phyloP scores from a whole-genome alignment of 257 asterid species.

The Cinchona pubescens region DNA sequence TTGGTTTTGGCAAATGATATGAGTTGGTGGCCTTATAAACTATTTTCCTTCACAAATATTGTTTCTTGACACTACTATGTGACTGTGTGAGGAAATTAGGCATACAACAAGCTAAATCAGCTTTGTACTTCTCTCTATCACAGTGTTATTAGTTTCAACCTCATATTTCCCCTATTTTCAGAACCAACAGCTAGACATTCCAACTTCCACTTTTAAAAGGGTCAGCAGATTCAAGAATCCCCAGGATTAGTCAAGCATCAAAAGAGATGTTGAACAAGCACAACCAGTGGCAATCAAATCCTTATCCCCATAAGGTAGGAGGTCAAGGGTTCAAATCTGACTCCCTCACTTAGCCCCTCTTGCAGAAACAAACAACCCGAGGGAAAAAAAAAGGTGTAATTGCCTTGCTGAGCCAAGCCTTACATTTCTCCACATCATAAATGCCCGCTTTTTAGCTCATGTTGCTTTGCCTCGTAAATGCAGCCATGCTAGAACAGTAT shows the following conservation, averaged over 20 bases:
- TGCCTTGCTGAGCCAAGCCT: too few species aligned
- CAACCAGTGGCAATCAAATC: not conserved
- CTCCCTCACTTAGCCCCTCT: not conserved
- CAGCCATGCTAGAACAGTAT: conserved; percentile 48
- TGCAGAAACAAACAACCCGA: not conserved
- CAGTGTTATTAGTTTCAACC: not conserved
- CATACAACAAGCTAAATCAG: too few species aligned
- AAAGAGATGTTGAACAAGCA: too few species aligned
- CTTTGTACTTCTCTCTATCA: too few species aligned
- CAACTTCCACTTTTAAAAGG: too few species aligned
- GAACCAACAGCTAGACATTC: not conserved
- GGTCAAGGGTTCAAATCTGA: not conserved
- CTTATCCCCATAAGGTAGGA: not conserved
- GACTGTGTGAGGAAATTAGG: too few species aligned
- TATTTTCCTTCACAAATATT: too few species aligned
- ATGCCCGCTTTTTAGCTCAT: not conserved
- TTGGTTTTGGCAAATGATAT: too few species aligned
- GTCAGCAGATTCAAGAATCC: not conserved
- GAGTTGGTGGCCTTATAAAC: too few species aligned
- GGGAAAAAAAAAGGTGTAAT: too few species aligned
- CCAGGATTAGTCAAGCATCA: not conserved
- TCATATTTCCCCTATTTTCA: not conserved
- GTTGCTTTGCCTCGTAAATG: not conserved
- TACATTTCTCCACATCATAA: not conserved
- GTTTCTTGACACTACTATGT: too few species aligned